Conservation (phyloP, 805 yeast species). For the Suhomyces pyralidae region DNA sequence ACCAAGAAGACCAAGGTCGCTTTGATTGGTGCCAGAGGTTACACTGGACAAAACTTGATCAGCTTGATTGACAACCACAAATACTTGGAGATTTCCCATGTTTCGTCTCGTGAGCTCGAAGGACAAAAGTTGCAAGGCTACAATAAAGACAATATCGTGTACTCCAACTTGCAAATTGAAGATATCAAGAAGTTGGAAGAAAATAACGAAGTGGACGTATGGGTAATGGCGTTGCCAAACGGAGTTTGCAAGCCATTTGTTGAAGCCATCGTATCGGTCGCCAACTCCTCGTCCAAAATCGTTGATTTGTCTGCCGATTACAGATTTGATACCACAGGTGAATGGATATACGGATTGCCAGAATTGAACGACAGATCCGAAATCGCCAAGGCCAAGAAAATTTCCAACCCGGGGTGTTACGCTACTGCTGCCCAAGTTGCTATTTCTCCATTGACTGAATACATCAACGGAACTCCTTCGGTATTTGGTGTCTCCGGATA, state of each 20-base stretch:
- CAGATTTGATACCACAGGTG: constrained; percentile 83
- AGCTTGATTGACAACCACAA: constrained; percentile 86
- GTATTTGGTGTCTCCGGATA: constrained; percentile 96
- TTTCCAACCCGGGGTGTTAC: constrained; percentile 97
- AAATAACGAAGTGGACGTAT: constrained; percentile 77
- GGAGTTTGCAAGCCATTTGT: constrained; percentile 93
- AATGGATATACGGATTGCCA: constrained; percentile 95
- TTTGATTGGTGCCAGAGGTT: constrained; percentile 97
- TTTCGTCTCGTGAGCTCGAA: constrained; percentile 89
- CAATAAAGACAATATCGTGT: constrained; percentile 72
- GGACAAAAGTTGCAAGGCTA: constrained; percentile 89
- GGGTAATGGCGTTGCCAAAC: constrained; percentile 99
- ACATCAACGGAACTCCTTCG: constrained; percentile 69
- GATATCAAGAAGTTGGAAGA: constrained; percentile 80
- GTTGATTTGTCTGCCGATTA: constrained; percentile 94
- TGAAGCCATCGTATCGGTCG: constrained; percentile 68
- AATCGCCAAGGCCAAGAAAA: constrained; percentile 70
- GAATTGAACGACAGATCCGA: constrained; percentile 71
- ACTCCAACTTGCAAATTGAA: constrained; percentile 83
- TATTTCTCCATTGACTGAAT: constrained; percentile 77
- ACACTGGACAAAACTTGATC: constrained; percentile 91
- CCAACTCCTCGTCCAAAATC: constrained; percentile 69
- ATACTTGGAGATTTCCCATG: constrained; percentile 81
- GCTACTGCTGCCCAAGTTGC: constrained; percentile 96
- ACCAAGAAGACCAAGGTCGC: constrained; percentile 71